These are phyloP conservation scores for Conringia planisiliqua DNA, from an alignment of 345 rosid genomes.

Conservation along the genomic window DNA sequence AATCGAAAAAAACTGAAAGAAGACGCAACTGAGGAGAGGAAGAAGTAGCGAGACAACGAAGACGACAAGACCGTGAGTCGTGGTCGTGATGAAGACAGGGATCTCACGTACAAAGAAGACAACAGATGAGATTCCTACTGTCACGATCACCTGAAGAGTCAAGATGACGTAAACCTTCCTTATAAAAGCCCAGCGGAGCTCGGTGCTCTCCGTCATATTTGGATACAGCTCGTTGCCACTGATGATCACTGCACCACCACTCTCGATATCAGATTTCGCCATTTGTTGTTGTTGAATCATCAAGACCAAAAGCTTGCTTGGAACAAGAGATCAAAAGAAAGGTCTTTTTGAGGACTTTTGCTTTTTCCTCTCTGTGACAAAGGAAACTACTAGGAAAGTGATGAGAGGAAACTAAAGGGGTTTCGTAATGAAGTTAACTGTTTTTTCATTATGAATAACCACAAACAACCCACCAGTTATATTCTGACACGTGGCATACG, in stretches of 20 bases:
- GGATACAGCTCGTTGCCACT: conserved; percentile 35
- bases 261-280: conserved; percentile 32
- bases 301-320: not conserved
- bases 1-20: not conserved
- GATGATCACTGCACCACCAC: conserved; percentile 15
- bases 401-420: not conserved
- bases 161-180: conserved; percentile 56
- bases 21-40: conserved; percentile 41
- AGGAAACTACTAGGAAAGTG: not conserved
- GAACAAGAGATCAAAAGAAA: not conserved
- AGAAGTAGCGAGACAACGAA: conserved; percentile 35
- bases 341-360: no score
- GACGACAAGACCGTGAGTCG: conserved; percentile 36
- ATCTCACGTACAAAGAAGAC: conserved; percentile 40
- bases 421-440: not conserved
- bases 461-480: not conserved
- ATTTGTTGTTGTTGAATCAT: conserved; percentile 12
- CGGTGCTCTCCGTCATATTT: conserved; percentile 47
- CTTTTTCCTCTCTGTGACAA: not conserved
- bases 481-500: not conserved
- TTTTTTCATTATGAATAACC: not conserved
- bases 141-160: conserved; percentile 43
- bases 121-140: conserved; percentile 41
- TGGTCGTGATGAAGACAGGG: conserved; percentile 38
- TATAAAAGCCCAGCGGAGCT: conserved; percentile 68